Percentiles rank a stretch among this genome's conserved stretches.
These are phyloP conservation scores for Centrapalus pauciflorus DNA, from an alignment of 129 eudicot species.

Conservation along the genomic window DNA sequence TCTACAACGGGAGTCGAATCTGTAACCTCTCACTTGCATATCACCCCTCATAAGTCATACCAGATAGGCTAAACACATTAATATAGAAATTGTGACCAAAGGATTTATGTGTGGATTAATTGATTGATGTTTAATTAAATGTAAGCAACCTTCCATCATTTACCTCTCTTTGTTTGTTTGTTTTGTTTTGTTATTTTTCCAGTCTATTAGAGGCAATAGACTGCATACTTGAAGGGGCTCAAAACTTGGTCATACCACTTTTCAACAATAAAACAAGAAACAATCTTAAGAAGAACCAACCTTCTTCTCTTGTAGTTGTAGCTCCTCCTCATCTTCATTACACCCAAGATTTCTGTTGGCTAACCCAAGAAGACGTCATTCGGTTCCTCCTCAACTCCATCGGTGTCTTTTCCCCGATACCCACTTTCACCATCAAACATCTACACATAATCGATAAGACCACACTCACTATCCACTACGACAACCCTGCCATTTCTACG, in stretches of 20 bases:
- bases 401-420: constrained; percentile 65
- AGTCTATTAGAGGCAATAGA: constrained; percentile 79
- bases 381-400: constrained; percentile 79
- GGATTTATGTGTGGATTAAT: too few species aligned
- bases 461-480: constrained; percentile 50
- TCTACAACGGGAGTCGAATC: too few species aligned
- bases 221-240: constrained; percentile 80
- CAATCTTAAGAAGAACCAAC: constrained; percentile 39
- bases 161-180: background rate
- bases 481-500: constrained; percentile 49
- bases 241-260: constrained; percentile 74
- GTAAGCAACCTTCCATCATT: constrained; percentile 8
- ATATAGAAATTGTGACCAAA: too few species aligned
- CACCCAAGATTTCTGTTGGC: constrained; percentile 54
- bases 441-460: constrained; percentile 50
- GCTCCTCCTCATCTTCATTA: constrained; percentile 16
- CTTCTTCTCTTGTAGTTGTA: constrained; percentile 16
- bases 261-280: constrained; percentile 25
- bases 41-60: too few species aligned
- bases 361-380: constrained; percentile 75
- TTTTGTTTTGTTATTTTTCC: constrained; percentile 9
- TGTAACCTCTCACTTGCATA: too few species aligned
- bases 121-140: too few species aligned
- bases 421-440: constrained; percentile 51
- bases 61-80: too few species aligned